phyloP scores from a whole-genome alignment of 2,329 filamentous ascomycete species.

The Fusarium lyarnte region DNA sequence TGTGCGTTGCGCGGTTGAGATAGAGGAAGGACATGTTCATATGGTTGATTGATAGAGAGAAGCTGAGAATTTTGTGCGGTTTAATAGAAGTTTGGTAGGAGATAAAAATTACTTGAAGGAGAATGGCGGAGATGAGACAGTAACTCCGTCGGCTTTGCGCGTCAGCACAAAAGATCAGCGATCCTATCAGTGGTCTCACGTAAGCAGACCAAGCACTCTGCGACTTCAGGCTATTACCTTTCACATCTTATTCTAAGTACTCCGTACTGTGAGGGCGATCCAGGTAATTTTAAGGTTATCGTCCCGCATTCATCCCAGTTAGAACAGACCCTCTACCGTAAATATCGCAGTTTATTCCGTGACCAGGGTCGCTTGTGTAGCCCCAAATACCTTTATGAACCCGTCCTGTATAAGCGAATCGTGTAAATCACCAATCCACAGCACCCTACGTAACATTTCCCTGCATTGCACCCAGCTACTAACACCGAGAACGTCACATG shows the following conservation, averaged over 20 bases:
- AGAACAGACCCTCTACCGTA: background rate
- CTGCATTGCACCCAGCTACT: fast-evolving
- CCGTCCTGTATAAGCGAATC: fast-evolving
- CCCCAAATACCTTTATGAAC: fast-evolving
- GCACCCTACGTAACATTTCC: fast-evolving
- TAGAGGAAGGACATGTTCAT: background rate
- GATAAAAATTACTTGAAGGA: background rate
- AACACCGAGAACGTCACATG: fast-evolving
- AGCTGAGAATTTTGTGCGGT: fast-evolving
- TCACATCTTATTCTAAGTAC: too few species aligned
- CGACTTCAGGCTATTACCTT: too few species aligned
- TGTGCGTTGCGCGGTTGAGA: background rate
- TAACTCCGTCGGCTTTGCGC: background rate
- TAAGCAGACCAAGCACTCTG: fast-evolving
- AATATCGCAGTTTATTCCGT: too few species aligned
- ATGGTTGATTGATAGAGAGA: fast-evolving
- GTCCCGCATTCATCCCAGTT: fast-evolving
- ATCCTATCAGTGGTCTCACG: background rate
- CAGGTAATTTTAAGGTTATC: fast-evolving
- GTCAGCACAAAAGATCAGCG: background rate
- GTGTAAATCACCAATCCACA: background rate
- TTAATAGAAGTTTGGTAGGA: background rate
- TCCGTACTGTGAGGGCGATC: fast-evolving
- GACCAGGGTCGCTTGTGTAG: too few species aligned
- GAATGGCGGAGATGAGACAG: background rate